These are phyloP conservation scores for Aspergillus texensis DNA, from an alignment of 2,329 filamentous ascomycete species.

Conservation along the genomic window DNA sequence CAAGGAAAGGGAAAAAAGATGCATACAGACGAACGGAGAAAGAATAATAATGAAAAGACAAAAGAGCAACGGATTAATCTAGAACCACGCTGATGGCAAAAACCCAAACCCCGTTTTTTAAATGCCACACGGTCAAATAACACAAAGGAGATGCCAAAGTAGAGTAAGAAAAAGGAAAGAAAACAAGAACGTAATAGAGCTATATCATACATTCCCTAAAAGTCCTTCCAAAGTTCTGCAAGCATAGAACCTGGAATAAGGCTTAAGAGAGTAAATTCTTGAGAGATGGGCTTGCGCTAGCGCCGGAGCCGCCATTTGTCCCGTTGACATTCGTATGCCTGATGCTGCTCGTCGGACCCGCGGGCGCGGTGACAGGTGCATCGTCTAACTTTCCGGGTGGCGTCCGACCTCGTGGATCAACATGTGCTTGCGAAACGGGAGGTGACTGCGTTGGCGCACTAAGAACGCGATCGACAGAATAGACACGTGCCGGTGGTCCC, in stretches of 20 bases:
- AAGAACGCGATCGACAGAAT: slow-evolving; percentile 40
- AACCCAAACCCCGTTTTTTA: slow-evolving; percentile 16
- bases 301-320: slow-evolving; percentile 52
- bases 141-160: slow-evolving; percentile 4
- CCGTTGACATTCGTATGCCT: slow-evolving; percentile 32
- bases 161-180: slow-evolving; percentile 1
- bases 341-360: slow-evolving; percentile 30
- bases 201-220: slow-evolving; percentile 21
- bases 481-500: slow-evolving; percentile 40
- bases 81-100: slow-evolving; percentile 9
- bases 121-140: slow-evolving; percentile 7
- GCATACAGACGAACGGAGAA: background rate
- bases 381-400: slow-evolving; percentile 37
- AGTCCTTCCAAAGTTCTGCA: background rate
- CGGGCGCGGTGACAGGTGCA: slow-evolving; percentile 25
- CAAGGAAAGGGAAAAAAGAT: slow-evolving; percentile 4
- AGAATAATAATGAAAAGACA: background rate
- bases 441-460: slow-evolving; percentile 39
- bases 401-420: slow-evolving; percentile 38
- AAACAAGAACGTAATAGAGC: slow-evolving; percentile 9
- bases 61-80: slow-evolving; percentile 1
- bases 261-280: slow-evolving; percentile 70
- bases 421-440: slow-evolving; percentile 36
- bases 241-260: background rate
- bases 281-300: slow-evolving; percentile 75